Evolutionary conservation across 225 moss, liverwort and hornwort genomes (phyloP).

Genomic region (Asterella californica): DNA sequence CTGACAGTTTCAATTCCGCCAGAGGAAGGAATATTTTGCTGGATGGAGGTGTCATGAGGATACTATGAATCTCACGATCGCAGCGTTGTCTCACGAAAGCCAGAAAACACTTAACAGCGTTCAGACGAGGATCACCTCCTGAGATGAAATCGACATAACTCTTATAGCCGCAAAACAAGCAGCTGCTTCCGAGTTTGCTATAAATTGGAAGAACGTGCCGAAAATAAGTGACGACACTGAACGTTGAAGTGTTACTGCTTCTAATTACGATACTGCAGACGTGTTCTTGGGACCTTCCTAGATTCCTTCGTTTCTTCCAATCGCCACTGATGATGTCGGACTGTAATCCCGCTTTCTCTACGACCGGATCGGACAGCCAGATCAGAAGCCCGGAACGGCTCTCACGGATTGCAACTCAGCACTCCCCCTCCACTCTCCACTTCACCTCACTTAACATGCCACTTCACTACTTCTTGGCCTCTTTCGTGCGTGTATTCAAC

Average conservation of each 20-base stretch:
- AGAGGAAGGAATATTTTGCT: neutral
- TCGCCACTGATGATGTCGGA: neutral
- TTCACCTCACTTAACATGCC: neutral
- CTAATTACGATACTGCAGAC: constrained; percentile 7
- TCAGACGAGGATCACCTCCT: constrained; percentile 10
- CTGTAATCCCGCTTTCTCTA: neutral
- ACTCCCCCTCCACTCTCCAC: constrained; percentile 9
- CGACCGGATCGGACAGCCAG: neutral
- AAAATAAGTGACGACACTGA: neutral
- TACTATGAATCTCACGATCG: neutral
- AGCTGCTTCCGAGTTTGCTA: neutral
- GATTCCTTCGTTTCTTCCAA: constrained; percentile 1
- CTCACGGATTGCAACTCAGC: constrained; percentile 3
- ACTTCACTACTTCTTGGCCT: neutral
- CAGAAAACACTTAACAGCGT: constrained; percentile 1
- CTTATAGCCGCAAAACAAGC: constrained; percentile 8
- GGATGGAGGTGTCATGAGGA: neutral
- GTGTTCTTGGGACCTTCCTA: constrained; percentile 8
- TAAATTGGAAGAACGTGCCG: constrained; percentile 14
- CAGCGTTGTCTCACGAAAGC: constrained; percentile 3
- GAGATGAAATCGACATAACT: constrained; percentile 11
- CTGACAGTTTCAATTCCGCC: neutral
- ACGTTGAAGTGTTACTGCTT: constrained; percentile 5
- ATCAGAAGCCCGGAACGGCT: neutral
- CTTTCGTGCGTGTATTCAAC: neutral